A percentile compares a stretch with the other conserved stretches of the same genome.
These are phyloP conservation scores for Moesziomyces parantarcticus DNA, from an alignment of 1,284 basidiomycete species.

Conservation along the genomic window DNA sequence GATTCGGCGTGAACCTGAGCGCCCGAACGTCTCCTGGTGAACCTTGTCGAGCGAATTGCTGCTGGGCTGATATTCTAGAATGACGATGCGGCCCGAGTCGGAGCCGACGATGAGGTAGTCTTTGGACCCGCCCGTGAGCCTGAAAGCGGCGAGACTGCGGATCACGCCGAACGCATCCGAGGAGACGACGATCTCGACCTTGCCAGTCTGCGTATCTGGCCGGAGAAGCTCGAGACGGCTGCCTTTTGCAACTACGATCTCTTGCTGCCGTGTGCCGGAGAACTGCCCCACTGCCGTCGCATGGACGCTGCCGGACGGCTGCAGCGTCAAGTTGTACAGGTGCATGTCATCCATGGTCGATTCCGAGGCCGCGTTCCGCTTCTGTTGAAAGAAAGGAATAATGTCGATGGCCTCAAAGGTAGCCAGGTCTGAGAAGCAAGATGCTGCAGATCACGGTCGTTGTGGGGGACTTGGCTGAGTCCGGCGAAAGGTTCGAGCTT, in stretches of 20 bases:
- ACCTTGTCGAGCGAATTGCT: constrained; percentile 58
- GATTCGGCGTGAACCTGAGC: constrained; percentile 63
- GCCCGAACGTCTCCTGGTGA: constrained; percentile 65
- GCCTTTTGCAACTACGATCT: constrained; percentile 62
- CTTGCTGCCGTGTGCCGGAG: constrained; percentile 63
- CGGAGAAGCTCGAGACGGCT: constrained; percentile 59
- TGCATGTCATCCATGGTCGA: constrained; percentile 56
- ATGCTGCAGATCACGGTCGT: too few relatives aligned
- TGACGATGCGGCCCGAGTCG: constrained; percentile 65
- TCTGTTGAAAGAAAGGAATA: background rate
- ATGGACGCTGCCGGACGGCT: constrained; percentile 57
- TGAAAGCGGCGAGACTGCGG: constrained; percentile 62
- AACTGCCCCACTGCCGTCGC: constrained; percentile 65
- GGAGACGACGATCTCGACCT: constrained; percentile 46
- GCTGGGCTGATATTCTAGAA: constrained; percentile 61
- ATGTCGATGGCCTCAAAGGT: too few relatives aligned
- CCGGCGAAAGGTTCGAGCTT: too few relatives aligned
- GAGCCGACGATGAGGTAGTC: constrained; percentile 66
- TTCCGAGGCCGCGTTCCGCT: background rate
- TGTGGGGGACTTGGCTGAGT: too few relatives aligned
- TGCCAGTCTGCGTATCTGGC: constrained; percentile 60
- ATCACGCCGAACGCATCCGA: constrained; percentile 63
- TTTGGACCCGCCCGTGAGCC: constrained; percentile 59
- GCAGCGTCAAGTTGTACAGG: constrained; percentile 64
- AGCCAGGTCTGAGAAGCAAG: too few relatives aligned